phyloP scores from a whole-genome alignment of 768 basidiomycete species.

The Leccinum ochraceum region DNA sequence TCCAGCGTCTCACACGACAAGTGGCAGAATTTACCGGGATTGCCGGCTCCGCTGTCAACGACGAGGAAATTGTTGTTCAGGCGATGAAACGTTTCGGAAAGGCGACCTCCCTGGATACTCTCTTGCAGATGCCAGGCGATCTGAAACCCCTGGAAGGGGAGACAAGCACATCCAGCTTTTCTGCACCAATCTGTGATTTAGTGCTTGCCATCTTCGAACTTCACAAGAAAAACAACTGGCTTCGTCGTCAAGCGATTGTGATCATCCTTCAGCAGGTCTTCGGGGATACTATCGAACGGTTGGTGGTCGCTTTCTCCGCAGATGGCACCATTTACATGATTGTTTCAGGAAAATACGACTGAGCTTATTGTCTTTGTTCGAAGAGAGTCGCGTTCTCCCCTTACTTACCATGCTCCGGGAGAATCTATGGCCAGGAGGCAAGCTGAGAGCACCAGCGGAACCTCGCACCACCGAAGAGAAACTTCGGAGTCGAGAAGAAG shows the following conservation, averaged over 20 bases:
- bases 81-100: conserved; percentile 73
- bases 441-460: conserved; percentile 54
- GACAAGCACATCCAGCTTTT: conserved; percentile 85
- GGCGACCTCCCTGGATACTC: conserved; percentile 61
- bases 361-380: conserved; percentile 59
- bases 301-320: conserved; percentile 22
- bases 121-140: conserved; percentile 74
- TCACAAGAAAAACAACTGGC: conserved; percentile 95
- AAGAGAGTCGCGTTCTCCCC: conserved; percentile 68
- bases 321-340: conserved; percentile 2
- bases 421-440: conserved; percentile 84
- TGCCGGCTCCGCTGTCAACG: conserved; percentile 72
- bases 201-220: conserved; percentile 93
- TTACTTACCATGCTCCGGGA: conserved; percentile 70
- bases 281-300: conserved; percentile 96
- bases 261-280: conserved; percentile 96
- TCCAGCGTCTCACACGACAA: conserved; percentile 85
- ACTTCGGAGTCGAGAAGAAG: conserved; percentile 76
- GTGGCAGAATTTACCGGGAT: conserved; percentile 88
- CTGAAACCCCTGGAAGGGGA: conserved; percentile 84
- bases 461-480: conserved; percentile 86
- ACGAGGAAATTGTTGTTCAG: conserved; percentile 83
- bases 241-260: conserved; percentile 92
- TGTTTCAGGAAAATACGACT: conserved; percentile 81
- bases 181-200: conserved; percentile 92